These are phyloP conservation scores for Kodamaea leandrae DNA, from an alignment of 805 yeast species.

Conservation along the genomic window DNA sequence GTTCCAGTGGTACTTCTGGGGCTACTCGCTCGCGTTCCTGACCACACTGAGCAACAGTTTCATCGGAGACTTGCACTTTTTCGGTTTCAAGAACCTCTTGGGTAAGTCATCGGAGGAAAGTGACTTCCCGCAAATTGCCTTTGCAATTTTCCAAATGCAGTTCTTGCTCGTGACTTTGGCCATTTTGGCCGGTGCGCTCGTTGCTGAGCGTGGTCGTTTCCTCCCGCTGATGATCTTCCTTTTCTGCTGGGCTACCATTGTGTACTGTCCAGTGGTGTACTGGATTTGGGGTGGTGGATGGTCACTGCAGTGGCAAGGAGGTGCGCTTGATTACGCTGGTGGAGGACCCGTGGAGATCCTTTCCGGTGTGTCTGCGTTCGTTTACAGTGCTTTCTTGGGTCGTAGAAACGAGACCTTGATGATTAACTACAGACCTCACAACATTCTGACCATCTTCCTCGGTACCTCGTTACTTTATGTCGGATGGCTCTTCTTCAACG, in stretches of 20 bases:
- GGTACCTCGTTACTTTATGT: constrained; percentile 88
- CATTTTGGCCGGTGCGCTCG: constrained; percentile 82
- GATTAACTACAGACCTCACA: constrained; percentile 92
- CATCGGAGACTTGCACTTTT: constrained; percentile 81
- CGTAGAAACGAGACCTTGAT: constrained; percentile 71
- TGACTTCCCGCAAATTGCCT: constrained; percentile 77
- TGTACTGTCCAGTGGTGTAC: constrained; percentile 90
- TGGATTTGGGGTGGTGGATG: constrained; percentile 98
- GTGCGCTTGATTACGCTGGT: constrained; percentile 94
- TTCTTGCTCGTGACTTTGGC: constrained; percentile 90
- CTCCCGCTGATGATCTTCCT: constrained; percentile 79
- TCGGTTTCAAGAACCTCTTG: constrained; percentile 77
- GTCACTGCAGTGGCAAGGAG: constrained; percentile 77
- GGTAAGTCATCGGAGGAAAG: constrained; percentile 37
- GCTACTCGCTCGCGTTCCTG: constrained; percentile 89
- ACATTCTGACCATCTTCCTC: constrained; percentile 83
- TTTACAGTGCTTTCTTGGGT: constrained; percentile 76
- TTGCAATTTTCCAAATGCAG: constrained; percentile 86
- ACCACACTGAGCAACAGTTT: constrained; percentile 75
- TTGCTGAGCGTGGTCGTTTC: constrained; percentile 88
- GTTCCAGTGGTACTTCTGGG: constrained; percentile 98
- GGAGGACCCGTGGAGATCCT: constrained; percentile 96
- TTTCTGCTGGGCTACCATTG: constrained; percentile 87
- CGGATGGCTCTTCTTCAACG: constrained; percentile 96
- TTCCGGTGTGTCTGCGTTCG: constrained; percentile 89